phyloP scores from a whole-genome alignment of 768 basidiomycete genomes.

The Xerocomus potaroensis region DNA sequence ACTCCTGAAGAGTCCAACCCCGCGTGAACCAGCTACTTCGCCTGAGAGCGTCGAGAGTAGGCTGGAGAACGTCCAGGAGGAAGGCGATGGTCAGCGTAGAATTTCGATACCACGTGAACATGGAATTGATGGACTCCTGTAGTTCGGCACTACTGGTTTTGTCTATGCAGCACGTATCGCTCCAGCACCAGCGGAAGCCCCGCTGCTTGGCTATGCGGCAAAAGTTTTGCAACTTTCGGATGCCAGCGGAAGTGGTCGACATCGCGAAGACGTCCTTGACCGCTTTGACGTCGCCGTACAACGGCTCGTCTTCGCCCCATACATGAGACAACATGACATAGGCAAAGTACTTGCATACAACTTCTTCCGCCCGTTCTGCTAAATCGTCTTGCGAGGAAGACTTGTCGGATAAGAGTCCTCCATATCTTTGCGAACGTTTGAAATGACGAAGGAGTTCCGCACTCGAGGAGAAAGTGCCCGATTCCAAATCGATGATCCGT shows the following conservation, averaged over 20 bases:
- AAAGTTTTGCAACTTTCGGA: constrained; percentile 19
- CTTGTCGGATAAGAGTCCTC: constrained; percentile 10
- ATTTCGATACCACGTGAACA: constrained; percentile 32
- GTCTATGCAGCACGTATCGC: constrained; percentile 31
- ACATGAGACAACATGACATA: constrained; percentile 28
- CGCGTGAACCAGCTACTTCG: constrained; percentile 24
- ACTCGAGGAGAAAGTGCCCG: constrained; percentile 18
- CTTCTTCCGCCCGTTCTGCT: constrained; percentile 11
- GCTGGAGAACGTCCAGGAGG: constrained; percentile 18
- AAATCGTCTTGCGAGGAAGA: constrained; percentile 4
- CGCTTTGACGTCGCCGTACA: constrained; percentile 16
- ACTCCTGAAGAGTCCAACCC: constrained; percentile 29
- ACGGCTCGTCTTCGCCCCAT: constrained; percentile 26
- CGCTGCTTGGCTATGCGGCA: constrained; percentile 17
- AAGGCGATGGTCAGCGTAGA: constrained; percentile 30
- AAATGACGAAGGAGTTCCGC: constrained; percentile 16
- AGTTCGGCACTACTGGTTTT: constrained; percentile 29
- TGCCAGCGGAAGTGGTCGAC: constrained; percentile 13
- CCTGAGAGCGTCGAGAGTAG: constrained; percentile 12
- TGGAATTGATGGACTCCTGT: constrained; percentile 29
- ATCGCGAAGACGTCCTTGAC: constrained; percentile 16
- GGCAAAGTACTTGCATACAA: constrained; percentile 20
- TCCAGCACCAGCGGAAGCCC: constrained; percentile 26
- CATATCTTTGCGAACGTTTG: constrained; percentile 12
- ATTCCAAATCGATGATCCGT: constrained; percentile 19